phyloP scores from a whole-genome alignment of 148 eudicot species.

The Amaranthus cruentus region DNA sequence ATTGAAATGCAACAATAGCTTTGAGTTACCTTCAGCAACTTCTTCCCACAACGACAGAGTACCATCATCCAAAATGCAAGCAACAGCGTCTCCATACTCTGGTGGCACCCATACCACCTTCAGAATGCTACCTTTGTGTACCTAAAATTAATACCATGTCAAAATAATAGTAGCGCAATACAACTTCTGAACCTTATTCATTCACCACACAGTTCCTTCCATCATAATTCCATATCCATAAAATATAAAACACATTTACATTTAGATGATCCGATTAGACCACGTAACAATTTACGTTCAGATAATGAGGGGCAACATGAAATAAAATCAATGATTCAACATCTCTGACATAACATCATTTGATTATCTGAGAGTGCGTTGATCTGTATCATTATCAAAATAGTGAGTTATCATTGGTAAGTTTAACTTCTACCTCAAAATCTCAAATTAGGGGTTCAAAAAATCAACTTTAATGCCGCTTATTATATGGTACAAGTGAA shows the following conservation, averaged over 20 bases:
- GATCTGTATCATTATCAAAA: no score
- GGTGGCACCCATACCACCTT: slow-evolving; percentile 91
- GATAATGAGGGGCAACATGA: no score
- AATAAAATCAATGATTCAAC: no score
- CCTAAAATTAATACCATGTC: slow-evolving; percentile 35
- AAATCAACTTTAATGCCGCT: no score
- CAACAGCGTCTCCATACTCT: slow-evolving; percentile 85
- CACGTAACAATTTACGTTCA: no score
- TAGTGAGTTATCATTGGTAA: no score
- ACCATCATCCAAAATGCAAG: slow-evolving; percentile 69
- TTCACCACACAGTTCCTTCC: not conserved
- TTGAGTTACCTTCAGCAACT: slow-evolving; percentile 52
- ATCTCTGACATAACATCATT: no score
- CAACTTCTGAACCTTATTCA: not conserved
- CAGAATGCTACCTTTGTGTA: slow-evolving; percentile 46
- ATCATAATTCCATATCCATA: not conserved
- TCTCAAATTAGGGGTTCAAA: no score
- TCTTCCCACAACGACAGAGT: slow-evolving; percentile 89
- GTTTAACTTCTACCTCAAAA: no score
- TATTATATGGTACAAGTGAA: no score
- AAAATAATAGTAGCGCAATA: not conserved
- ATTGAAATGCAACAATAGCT: not conserved
- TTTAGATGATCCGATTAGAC: no score
- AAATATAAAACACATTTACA: not conserved
- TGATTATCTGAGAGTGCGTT: no score